Evolutionary conservation across 345 rosid genomes (phyloP).

Genomic region (Cardamine resedifolia): DNA sequence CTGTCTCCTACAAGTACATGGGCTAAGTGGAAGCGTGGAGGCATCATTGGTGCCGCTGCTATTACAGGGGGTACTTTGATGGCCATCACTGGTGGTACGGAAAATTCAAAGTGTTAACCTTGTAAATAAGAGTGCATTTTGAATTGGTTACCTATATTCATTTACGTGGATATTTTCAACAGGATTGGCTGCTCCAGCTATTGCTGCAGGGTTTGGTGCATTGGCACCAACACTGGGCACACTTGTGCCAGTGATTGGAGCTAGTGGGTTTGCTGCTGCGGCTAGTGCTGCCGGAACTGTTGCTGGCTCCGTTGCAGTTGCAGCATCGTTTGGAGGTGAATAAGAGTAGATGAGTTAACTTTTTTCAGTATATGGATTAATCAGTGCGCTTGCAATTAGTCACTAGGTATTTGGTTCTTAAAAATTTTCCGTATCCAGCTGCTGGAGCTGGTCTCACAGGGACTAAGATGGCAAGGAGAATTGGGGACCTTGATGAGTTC

Average conservation of each 20-base stretch:
- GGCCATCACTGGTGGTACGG: conserved; percentile 94
- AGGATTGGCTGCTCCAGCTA: conserved; percentile 99
- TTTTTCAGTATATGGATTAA: conserved; percentile 14
- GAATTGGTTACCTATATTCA: background rate
- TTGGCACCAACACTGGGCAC: conserved; percentile 94
- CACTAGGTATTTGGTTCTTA: conserved; percentile 11
- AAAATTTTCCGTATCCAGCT: conserved; percentile 45
- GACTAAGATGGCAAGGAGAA: conserved; percentile 92
- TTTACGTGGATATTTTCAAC: conserved; percentile 31
- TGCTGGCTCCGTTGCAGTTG: conserved; percentile 98
- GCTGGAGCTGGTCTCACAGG: conserved; percentile 99
- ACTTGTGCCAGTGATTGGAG: conserved; percentile 90
- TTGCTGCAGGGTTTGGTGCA: conserved; percentile 95
- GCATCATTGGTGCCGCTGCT: conserved; percentile 99
- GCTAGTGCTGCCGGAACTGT: conserved; percentile 96
- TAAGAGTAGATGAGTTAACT: conserved; percentile 29
- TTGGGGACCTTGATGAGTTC: conserved; percentile 83
- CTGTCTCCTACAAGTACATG: conserved; percentile 47
- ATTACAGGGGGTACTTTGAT: conserved; percentile 87
- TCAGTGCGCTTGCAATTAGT: conserved; percentile 14
- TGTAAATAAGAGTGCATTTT: background rate
- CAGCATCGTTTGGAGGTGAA: conserved; percentile 99
- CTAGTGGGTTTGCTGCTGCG: conserved; percentile 95
- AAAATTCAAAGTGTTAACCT: conserved; percentile 7
- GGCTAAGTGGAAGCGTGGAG: conserved; percentile 95